These are phyloP conservation scores for Ambrosiella cleistominuta DNA, from an alignment of 2,329 filamentous ascomycete genomes.

Conservation along the genomic window DNA sequence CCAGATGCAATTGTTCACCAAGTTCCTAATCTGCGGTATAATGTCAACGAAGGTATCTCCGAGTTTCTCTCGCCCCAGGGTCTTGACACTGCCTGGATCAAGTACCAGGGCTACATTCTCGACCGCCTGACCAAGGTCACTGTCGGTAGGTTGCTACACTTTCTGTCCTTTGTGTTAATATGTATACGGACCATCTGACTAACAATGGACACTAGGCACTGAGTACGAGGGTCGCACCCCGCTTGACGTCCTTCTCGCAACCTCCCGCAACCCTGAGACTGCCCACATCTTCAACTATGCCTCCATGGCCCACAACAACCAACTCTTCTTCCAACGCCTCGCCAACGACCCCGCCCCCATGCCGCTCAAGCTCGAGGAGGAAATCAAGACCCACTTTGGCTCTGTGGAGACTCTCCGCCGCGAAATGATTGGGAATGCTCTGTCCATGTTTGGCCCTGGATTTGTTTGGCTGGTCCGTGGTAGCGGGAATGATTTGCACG, in stretches of 20 bases:
- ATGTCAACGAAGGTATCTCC: slow-evolving; percentile 38
- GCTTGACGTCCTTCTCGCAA: slow-evolving; percentile 53
- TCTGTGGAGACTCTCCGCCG: slow-evolving; percentile 64
- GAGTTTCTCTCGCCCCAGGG: slow-evolving; percentile 51
- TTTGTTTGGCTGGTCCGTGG: slow-evolving; percentile 84
- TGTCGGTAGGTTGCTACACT: slow-evolving; percentile 39
- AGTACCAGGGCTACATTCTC: slow-evolving; percentile 61
- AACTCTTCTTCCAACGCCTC: slow-evolving; percentile 56
- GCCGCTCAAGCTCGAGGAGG: slow-evolving; percentile 34
- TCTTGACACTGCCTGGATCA: slow-evolving; percentile 61
- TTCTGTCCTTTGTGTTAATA: not conserved
- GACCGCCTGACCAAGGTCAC: slow-evolving; percentile 60
- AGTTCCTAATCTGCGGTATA: slow-evolving; percentile 29
- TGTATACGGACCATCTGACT: not conserved
- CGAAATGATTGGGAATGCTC: slow-evolving; percentile 65
- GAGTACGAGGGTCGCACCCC: slow-evolving; percentile 42
- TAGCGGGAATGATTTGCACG: slow-evolving; percentile 34
- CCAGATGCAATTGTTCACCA: slow-evolving; percentile 22
- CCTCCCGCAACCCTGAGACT: slow-evolving; percentile 58
- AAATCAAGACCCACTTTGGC: slow-evolving; percentile 57
- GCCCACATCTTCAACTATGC: slow-evolving; percentile 88
- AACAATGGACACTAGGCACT: slow-evolving; percentile 31
- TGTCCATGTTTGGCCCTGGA: slow-evolving; percentile 88
- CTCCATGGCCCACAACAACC: slow-evolving; percentile 86
- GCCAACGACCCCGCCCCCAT: slow-evolving; percentile 31